Evolutionary conservation across 306 rosid genomes (phyloP).

Genomic region (Carpinus viminea): DNA sequence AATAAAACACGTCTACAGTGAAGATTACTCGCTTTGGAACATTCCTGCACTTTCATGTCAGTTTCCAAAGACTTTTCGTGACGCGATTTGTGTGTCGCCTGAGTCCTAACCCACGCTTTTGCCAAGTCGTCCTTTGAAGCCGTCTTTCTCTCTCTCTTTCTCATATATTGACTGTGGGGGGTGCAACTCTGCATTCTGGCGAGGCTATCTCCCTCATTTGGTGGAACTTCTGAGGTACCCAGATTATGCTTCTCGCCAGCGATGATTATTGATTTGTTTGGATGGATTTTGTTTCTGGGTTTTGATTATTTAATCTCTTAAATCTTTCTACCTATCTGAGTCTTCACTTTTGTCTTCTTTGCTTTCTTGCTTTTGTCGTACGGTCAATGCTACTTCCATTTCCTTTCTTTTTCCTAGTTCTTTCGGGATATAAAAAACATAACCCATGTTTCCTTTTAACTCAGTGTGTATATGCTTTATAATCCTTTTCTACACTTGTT

Average conservation of each 20-base stretch:
- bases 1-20: conserved; percentile 10
- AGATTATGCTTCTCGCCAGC: conserved; percentile 1
- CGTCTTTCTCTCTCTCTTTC: conserved; percentile 15
- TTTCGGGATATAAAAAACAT: conserved; percentile 3
- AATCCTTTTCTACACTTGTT: not conserved
- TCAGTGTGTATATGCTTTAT: not conserved
- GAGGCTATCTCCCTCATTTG: not conserved
- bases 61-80: conserved; percentile 43
- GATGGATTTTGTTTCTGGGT: conserved; percentile 36
- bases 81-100: conserved; percentile 40
- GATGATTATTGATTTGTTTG: conserved; percentile 16
- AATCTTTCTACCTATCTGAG: conserved; percentile 23
- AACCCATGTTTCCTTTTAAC: conserved; percentile 9
- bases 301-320: conserved; percentile 8
- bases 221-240: conserved; percentile 48
- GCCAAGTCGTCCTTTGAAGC: conserved; percentile 30
- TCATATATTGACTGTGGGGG: not conserved
- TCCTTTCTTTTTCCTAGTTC: conserved; percentile 11
- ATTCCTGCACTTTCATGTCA: conserved; percentile 27
- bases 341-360: not conserved
- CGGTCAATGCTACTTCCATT: conserved; percentile 23
- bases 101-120: not conserved
- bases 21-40: not conserved
- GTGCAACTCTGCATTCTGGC: not conserved
- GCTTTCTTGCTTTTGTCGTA: conserved; percentile 18